These are phyloP conservation scores for Aspergillus uvarum DNA, from an alignment of 2,329 filamentous ascomycete genomes.

Conservation along the genomic window DNA sequence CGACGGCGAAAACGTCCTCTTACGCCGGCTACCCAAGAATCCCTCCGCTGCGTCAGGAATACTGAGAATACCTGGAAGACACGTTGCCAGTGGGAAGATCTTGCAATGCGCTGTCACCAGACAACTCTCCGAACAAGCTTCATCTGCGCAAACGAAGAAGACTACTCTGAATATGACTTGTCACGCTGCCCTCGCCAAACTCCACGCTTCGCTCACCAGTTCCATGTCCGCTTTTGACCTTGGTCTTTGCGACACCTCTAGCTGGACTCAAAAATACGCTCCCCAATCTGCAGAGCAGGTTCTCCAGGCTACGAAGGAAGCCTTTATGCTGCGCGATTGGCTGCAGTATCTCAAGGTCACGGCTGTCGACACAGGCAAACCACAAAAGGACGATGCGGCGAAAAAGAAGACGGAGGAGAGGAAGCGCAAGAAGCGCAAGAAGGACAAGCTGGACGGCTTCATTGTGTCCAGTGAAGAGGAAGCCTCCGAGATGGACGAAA, in stretches of 20 bases:
- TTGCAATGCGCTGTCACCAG: slow-evolving; percentile 30
- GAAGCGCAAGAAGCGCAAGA: slow-evolving; percentile 63
- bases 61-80: slow-evolving; percentile 31
- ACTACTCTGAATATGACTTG: slow-evolving; percentile 9
- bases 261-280: slow-evolving; percentile 85
- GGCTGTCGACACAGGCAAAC: slow-evolving; percentile 65
- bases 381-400: slow-evolving; percentile 27
- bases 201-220: slow-evolving; percentile 61
- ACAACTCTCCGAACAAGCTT: slow-evolving; percentile 28
- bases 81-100: slow-evolving; percentile 30
- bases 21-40: background rate
- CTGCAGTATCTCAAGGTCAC: slow-evolving; percentile 72
- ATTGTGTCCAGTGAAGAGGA: slow-evolving; percentile 79
- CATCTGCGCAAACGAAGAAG: slow-evolving; percentile 3
- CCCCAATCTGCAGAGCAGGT: slow-evolving; percentile 69
- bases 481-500: slow-evolving; percentile 64
- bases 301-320: slow-evolving; percentile 71
- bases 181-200: slow-evolving; percentile 60
- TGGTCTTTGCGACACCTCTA: slow-evolving; percentile 67
- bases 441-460: slow-evolving; percentile 76
- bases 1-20: slow-evolving; percentile 36
- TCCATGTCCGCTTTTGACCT: slow-evolving; percentile 77
- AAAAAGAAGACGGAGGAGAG: slow-evolving; percentile 27
- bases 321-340: slow-evolving; percentile 74
- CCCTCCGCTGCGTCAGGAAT: background rate